These are phyloP conservation scores for Magnaporthiopsis rhizophila DNA, from an alignment of 2,329 filamentous ascomycete species.

Conservation along the genomic window DNA sequence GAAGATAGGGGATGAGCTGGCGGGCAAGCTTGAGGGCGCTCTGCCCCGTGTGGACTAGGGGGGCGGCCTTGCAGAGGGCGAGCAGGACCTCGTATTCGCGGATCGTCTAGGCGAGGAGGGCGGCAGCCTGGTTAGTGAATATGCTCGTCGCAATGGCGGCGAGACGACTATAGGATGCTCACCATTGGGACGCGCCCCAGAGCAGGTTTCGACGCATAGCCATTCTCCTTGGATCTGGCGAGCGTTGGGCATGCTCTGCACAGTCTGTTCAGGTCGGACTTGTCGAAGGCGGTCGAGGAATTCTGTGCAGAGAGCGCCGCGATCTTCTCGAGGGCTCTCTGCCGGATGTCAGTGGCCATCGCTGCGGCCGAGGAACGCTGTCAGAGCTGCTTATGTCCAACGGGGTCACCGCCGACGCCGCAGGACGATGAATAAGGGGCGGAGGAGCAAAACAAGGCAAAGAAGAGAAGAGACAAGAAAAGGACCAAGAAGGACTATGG, in stretches of 20 bases:
- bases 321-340: conserved; percentile 57
- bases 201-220: conserved; percentile 33
- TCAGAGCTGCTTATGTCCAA: neutral
- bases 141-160: neutral
- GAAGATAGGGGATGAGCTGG: conserved; percentile 76
- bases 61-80: conserved; percentile 83
- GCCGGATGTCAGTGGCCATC: conserved; percentile 45
- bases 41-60: conserved; percentile 59
- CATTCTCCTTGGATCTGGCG: conserved; percentile 40
- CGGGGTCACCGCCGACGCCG: neutral
- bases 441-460: neutral
- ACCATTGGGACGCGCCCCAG: conserved; percentile 55
- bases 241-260: conserved; percentile 49
- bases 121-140: neutral
- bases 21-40: conserved; percentile 71
- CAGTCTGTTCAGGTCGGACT: conserved; percentile 55
- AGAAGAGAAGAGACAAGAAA: too few relatives aligned
- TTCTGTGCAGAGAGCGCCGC: conserved; percentile 52
- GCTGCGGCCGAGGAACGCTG: neutral
- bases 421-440: neutral
- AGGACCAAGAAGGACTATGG: neutral
- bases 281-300: conserved; percentile 46
- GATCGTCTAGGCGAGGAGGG: conserved; percentile 51
- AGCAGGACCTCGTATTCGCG: conserved; percentile 89
- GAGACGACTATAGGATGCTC: conserved; percentile 13